Percentiles rank a stretch among this genome's conserved stretches.
These are phyloP conservation scores for Eucalyptus sideroxylon DNA, from an alignment of 345 rosid genomes.

Conservation along the genomic window DNA sequence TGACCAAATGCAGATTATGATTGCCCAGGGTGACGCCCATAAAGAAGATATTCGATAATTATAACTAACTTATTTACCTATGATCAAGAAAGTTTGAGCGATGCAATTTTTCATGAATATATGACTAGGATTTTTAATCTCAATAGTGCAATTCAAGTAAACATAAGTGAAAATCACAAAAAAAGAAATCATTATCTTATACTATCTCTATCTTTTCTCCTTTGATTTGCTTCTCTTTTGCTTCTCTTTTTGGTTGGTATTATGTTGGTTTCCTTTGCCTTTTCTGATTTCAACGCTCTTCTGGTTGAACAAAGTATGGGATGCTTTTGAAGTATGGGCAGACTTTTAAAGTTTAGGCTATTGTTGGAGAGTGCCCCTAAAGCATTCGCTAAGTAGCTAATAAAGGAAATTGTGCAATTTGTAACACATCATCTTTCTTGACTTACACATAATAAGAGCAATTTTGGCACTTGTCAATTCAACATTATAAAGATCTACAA, in stretches of 20 bases:
- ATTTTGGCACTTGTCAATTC: neutral
- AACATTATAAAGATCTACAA: neutral
- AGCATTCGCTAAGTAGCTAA: neutral
- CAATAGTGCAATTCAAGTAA: neutral
- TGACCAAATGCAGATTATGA: neutral
- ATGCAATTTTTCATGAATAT: neutral
- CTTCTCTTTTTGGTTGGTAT: neutral
- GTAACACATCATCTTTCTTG: neutral
- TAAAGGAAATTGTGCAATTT: neutral
- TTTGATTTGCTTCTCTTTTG: neutral
- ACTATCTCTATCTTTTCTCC: neutral
- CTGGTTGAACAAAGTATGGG: neutral
- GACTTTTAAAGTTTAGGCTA: neutral
- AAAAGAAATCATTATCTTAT: neutral
- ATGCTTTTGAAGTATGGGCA: neutral
- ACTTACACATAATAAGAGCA: neutral
- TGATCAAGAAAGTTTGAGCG: neutral
- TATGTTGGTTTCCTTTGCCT: neutral
- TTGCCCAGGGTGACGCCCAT: neutral
- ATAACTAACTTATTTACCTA: neutral
- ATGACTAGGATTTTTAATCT: neutral
- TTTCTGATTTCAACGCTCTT: neutral
- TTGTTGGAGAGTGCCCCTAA: neutral
- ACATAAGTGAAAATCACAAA: neutral
- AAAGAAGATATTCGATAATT: neutral